A percentile compares a stretch with the other conserved stretches of the same genome.
These are phyloP conservation scores for Zoysia matrella DNA, from an alignment of 202 grass and related monocot species.

Conservation along the genomic window DNA sequence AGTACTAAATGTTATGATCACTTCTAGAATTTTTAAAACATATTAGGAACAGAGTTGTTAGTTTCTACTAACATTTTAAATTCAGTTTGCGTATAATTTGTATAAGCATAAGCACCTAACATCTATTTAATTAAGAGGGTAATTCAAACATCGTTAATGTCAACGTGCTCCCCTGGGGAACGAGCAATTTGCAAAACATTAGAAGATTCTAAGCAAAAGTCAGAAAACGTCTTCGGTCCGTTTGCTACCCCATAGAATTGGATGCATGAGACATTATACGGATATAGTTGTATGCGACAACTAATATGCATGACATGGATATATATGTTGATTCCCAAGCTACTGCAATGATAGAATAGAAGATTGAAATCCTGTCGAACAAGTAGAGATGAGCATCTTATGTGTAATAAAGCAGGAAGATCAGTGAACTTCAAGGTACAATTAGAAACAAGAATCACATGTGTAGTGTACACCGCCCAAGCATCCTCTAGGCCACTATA, in stretches of 20 bases:
- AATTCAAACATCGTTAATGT: no score
- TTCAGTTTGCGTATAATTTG: no score
- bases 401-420: neutral
- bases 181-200: neutral
- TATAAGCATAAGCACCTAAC: no score
- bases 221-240: neutral
- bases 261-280: constrained; percentile 15
- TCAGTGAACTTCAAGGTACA: neutral
- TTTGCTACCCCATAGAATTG: neutral
- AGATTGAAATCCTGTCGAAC: constrained; percentile 36
- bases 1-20: neutral
- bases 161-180: neutral
- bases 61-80: no score
- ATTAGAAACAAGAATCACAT: constrained; percentile 37
- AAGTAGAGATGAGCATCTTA: constrained; percentile 48
- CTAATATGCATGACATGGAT: neutral
- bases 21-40: no score
- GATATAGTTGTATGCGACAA: neutral
- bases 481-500: constrained; percentile 37
- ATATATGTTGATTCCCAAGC: constrained; percentile 32
- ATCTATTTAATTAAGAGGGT: no score
- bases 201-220: constrained; percentile 10
- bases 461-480: neutral
- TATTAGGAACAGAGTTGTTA: no score
- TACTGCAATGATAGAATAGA: constrained; percentile 16